These are phyloP conservation scores for Agroathelia rolfsii DNA, from an alignment of 1,284 basidiomycete genomes.

Conservation along the genomic window DNA sequence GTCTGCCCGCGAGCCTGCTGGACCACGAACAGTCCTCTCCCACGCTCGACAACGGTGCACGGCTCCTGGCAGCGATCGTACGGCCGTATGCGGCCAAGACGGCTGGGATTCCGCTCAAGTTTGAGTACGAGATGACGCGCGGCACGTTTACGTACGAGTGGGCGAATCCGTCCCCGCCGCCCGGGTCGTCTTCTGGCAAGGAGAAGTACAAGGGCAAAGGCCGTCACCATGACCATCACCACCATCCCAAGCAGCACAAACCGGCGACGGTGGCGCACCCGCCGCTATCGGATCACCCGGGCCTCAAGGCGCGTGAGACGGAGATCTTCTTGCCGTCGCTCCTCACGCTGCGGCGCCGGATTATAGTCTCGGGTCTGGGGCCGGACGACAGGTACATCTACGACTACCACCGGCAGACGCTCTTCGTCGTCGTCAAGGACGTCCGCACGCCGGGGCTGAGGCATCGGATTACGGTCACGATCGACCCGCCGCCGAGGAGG, in stretches of 20 bases:
- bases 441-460: slow-evolving; percentile 31
- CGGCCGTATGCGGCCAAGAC: slow-evolving; percentile 74
- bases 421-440: slow-evolving; percentile 46
- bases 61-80: slow-evolving; percentile 72
- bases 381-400: slow-evolving; percentile 38
- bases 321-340: slow-evolving; percentile 72
- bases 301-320: slow-evolving; percentile 47
- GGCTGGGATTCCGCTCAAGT: slow-evolving; percentile 57
- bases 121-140: slow-evolving; percentile 64
- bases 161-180: slow-evolving; percentile 28
- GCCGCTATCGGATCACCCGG: slow-evolving; percentile 27
- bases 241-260: no score
- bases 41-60: slow-evolving; percentile 70
- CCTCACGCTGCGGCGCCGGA: slow-evolving; percentile 43
- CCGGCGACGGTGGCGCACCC: slow-evolving; percentile 23
- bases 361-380: slow-evolving; percentile 47
- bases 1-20: slow-evolving; percentile 38
- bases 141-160: slow-evolving; percentile 57
- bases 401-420: slow-evolving; percentile 54
- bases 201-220: slow-evolving; percentile 10
- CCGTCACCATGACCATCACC: no score
- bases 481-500: slow-evolving; percentile 46
- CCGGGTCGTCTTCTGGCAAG: no score
- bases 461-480: slow-evolving; percentile 40
- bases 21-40: slow-evolving; percentile 46